These are phyloP conservation scores for Alternaria burnsii DNA, from an alignment of 2,329 filamentous ascomycete genomes.

Conservation along the genomic window DNA sequence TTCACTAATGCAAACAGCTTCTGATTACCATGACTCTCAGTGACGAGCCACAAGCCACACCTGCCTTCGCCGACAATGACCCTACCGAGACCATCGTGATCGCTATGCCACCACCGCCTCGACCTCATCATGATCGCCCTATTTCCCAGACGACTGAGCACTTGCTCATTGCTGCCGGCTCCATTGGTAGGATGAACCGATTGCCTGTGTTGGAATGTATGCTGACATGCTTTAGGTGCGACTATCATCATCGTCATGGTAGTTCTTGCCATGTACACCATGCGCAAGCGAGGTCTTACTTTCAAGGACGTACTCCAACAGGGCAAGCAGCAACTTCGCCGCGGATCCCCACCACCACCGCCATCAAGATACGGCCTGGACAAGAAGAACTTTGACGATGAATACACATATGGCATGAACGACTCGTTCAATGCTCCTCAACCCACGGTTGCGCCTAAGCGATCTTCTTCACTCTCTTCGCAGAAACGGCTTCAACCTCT, in stretches of 20 bases:
- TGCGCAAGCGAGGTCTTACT: constrained; percentile 50
- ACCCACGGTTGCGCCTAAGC: constrained; percentile 28
- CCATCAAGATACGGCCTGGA: constrained; percentile 37
- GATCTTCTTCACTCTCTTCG: constrained; percentile 40
- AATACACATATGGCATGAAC: constrained; percentile 36
- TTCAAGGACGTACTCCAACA: constrained; percentile 39
- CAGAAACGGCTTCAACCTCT: constrained; percentile 41
- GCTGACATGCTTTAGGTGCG: constrained; percentile 42
- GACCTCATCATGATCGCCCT: constrained; percentile 25
- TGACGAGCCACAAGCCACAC: constrained; percentile 20
- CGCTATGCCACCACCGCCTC: constrained; percentile 24
- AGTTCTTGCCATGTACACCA: constrained; percentile 46
- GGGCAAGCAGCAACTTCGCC: constrained; percentile 33
- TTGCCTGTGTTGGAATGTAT: not conserved
- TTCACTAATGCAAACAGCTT: constrained; percentile 34
- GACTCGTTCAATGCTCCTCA: constrained; percentile 38
- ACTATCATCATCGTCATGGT: constrained; percentile 51
- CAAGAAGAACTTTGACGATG: constrained; percentile 33
- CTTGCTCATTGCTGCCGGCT: constrained; percentile 52
- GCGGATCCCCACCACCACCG: constrained; percentile 33
- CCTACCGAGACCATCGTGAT: constrained; percentile 40
- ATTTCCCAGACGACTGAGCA: constrained; percentile 51
- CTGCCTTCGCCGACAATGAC: constrained; percentile 32
- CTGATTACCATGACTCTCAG: constrained; percentile 34
- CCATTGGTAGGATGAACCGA: constrained; percentile 42